These are phyloP conservation scores for Aspergillus ustus DNA, from an alignment of 2,329 filamentous ascomycete species.

Conservation along the genomic window DNA sequence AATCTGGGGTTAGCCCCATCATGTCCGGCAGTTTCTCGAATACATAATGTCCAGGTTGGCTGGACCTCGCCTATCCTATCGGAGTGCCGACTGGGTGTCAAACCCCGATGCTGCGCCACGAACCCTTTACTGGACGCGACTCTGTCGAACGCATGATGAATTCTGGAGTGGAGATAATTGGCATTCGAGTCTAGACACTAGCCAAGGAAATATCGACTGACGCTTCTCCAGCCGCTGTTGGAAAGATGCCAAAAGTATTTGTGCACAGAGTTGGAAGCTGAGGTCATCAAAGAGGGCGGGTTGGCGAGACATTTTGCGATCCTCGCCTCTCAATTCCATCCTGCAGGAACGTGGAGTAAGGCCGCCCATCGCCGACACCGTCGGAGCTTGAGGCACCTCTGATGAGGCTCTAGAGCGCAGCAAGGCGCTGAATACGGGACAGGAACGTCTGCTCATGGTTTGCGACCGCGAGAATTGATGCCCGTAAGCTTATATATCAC, in stretches of 20 bases:
- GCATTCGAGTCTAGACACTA: neutral
- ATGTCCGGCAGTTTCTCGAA: neutral
- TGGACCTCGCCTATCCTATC: neutral
- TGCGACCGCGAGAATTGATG: neutral
- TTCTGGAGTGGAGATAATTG: neutral
- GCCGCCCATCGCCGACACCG: neutral
- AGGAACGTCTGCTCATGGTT: neutral
- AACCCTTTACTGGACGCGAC: neutral
- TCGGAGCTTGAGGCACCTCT: neutral
- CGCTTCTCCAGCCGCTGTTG: neutral
- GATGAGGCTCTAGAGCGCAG: neutral
- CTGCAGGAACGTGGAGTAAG: neutral
- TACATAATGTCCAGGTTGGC: neutral
- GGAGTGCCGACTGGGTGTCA: too few relatives aligned
- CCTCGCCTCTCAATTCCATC: neutral
- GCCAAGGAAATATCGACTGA: neutral
- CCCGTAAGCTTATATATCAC: neutral
- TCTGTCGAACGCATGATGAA: neutral
- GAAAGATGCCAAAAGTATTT: neutral
- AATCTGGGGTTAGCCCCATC: neutral
- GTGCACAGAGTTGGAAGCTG: neutral
- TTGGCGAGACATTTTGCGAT: neutral
- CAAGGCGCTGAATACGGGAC: too few relatives aligned
- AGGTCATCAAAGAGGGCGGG: neutral
- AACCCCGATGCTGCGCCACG: neutral